Evolutionary conservation across 768 basidiomycete genomes (phyloP).

Genomic region (Lentinula raphanica): DNA sequence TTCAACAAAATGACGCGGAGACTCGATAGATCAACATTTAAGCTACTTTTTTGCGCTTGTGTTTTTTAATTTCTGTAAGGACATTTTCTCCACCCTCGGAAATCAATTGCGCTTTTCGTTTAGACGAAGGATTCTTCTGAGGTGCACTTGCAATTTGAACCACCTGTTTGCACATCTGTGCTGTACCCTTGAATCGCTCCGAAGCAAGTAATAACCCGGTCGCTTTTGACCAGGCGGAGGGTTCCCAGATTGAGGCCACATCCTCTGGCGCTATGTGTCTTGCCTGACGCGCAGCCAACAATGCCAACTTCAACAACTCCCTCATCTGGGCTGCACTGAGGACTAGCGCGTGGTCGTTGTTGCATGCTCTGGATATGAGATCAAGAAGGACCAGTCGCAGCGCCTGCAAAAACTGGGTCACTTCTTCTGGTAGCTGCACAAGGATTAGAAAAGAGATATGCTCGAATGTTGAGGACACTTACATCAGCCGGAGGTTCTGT

Average conservation of each 20-base stretch:
- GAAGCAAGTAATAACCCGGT: conserved; percentile 41
- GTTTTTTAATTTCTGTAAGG: neutral
- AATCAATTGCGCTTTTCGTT: conserved; percentile 32
- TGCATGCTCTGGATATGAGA: conserved; percentile 43
- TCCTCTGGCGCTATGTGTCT: conserved; percentile 37
- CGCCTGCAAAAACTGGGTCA: conserved; percentile 42
- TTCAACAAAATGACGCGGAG: no score
- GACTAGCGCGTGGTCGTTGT: conserved; percentile 27
- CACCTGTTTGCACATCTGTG: conserved; percentile 63
- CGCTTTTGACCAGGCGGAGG: conserved; percentile 50
- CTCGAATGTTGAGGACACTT: conserved; percentile 15
- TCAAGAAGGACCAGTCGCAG: conserved; percentile 47
- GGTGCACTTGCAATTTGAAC: conserved; percentile 18
- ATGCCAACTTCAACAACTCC: conserved; percentile 69
- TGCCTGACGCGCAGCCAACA: conserved; percentile 62
- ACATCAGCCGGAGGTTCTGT: conserved; percentile 49
- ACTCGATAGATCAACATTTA: no score
- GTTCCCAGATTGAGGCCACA: conserved; percentile 50
- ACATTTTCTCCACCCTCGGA: neutral
- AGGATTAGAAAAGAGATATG: conserved; percentile 8
- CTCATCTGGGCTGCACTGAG: conserved; percentile 66
- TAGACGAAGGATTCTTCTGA: conserved; percentile 15
- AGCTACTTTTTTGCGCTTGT: conserved; percentile 27
- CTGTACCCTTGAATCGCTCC: conserved; percentile 60
- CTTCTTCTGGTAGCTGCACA: conserved; percentile 35